phyloP scores from a whole-genome alignment of 441 rosid species.

The Isatis lusitanica region DNA sequence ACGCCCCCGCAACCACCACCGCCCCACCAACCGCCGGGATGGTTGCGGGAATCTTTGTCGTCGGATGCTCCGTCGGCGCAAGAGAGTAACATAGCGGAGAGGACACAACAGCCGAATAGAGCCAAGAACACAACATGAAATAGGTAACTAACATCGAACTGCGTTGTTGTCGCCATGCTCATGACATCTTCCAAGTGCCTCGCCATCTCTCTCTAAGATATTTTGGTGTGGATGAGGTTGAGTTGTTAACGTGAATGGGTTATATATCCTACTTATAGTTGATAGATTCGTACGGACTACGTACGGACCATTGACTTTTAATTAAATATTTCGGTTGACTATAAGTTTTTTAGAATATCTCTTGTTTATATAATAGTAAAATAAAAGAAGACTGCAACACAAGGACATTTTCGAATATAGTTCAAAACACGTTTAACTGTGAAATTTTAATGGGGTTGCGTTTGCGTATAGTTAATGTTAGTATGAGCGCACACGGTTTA shows the following conservation, averaged over 20 bases:
- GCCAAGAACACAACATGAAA: constrained; percentile 40
- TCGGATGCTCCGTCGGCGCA: constrained; percentile 55
- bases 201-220: constrained; percentile 18
- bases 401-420: neutral
- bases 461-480: neutral
- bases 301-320: constrained; percentile 16
- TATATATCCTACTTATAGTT: constrained; percentile 23
- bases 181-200: constrained; percentile 45
- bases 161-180: constrained; percentile 24
- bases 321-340: neutral
- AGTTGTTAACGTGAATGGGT: constrained; percentile 20
- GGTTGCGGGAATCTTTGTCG: constrained; percentile 35
- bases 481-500: neutral
- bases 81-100: constrained; percentile 46
- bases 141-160: constrained; percentile 15
- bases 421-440: neutral
- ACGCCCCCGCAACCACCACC: no score
- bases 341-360: no score
- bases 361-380: no score
- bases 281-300: constrained; percentile 6
- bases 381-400: neutral
- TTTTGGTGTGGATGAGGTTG: constrained; percentile 16
- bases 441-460: neutral
- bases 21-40: no score
- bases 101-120: constrained; percentile 44